Percentiles rank a stretch among this genome's conserved stretches.
Evolutionary conservation across 2,329 filamentous ascomycete genomes (phyloP).

Genomic region (Neopestalotiopsis sp.): DNA sequence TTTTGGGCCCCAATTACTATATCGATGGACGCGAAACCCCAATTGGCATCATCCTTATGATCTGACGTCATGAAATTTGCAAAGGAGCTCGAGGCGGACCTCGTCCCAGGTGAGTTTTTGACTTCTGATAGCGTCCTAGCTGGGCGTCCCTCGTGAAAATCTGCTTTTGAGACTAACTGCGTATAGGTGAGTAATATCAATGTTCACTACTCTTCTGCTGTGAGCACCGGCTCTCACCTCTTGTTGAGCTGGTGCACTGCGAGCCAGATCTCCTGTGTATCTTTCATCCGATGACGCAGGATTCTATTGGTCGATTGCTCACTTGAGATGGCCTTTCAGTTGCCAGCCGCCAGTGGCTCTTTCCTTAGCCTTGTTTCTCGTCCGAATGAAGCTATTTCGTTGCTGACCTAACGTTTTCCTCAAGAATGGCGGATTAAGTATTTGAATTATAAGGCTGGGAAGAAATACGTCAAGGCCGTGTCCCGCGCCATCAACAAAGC

Average conservation of each 20-base stretch:
- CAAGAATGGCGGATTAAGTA: constrained; percentile 92
- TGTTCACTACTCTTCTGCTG: neutral
- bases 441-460: constrained; percentile 92
- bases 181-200: neutral
- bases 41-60: neutral
- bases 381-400: neutral
- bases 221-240: neutral
- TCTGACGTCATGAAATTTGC: constrained; percentile 66
- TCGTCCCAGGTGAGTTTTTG: constrained; percentile 72
- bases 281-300: neutral
- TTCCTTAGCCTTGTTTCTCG: neutral
- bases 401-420: neutral
- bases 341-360: neutral
- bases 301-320: neutral
- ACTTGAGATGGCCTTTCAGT: neutral
- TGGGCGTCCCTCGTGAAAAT: neutral
- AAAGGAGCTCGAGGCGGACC: constrained; percentile 83
- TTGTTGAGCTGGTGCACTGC: neutral
- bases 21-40: neutral
- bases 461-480: constrained; percentile 91
- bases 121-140: constrained; percentile 8
- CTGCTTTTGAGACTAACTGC: neutral
- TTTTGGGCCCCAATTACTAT: neutral
- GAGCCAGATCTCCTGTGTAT: neutral
- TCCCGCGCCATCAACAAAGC: constrained; percentile 71